phyloP scores from a whole-genome alignment of 2,329 filamentous ascomycete species.

The Cytospora schulzeri region DNA sequence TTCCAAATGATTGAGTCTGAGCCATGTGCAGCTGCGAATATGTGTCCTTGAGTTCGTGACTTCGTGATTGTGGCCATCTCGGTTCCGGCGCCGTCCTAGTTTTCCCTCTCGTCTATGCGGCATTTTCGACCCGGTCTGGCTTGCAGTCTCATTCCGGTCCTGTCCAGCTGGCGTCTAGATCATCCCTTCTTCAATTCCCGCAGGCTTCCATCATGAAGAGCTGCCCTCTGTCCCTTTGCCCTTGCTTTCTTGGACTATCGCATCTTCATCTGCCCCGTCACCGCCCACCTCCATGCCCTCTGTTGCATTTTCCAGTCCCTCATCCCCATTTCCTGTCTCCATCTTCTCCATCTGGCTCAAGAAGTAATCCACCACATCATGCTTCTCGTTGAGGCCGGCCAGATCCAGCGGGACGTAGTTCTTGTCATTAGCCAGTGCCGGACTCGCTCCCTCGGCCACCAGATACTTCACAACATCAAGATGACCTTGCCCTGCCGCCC shows the following conservation, averaged over 20 bases:
- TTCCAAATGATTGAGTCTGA: background rate
- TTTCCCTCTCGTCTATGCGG: background rate
- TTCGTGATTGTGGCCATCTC: slow-evolving; percentile 2
- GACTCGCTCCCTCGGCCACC: slow-evolving; percentile 74
- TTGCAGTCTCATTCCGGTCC: background rate
- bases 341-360: slow-evolving; percentile 50
- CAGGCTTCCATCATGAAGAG: slow-evolving; percentile 10
- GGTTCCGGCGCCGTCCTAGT: background rate
- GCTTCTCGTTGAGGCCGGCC: slow-evolving; percentile 70
- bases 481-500: slow-evolving; percentile 90
- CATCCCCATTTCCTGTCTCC: slow-evolving; percentile 50
- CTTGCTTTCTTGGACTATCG: slow-evolving; percentile 5
- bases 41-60: background rate
- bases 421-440: slow-evolving; percentile 76
- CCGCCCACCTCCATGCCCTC: slow-evolving; percentile 44
- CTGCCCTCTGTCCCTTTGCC: background rate
- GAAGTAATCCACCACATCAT: slow-evolving; percentile 65
- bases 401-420: slow-evolving; percentile 81
- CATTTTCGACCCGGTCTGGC: too few species aligned
- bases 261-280: slow-evolving; percentile 32
- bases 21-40: background rate
- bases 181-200: background rate
- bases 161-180: too few species aligned
- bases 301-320: slow-evolving; percentile 44
- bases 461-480: slow-evolving; percentile 77